A percentile compares a stretch with the other conserved stretches of the same genome.
Evolutionary conservation across 2,329 filamentous ascomycete genomes (phyloP).

Genomic region (Fusarium tanahbumbuense): DNA sequence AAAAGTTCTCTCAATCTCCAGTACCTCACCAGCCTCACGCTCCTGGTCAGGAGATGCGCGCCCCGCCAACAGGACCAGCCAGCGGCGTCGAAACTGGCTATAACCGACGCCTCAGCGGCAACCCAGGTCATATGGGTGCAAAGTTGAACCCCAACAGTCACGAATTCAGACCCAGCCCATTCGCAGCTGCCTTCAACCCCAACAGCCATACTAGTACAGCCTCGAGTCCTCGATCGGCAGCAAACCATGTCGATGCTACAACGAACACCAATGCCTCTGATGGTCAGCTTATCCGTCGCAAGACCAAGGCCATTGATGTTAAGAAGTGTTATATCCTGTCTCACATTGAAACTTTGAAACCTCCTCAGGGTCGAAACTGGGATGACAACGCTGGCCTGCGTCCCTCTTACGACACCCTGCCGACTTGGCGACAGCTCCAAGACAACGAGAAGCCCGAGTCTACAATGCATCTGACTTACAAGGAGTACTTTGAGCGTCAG

Average conservation of each 20-base stretch:
- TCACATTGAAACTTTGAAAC: conserved; percentile 65
- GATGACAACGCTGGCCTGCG: conserved; percentile 84
- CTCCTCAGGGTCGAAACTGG: conserved; percentile 70
- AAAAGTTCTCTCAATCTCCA: conserved; percentile 60
- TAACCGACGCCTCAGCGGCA: conserved; percentile 63
- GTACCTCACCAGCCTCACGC: conserved; percentile 60
- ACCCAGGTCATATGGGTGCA: conserved; percentile 63
- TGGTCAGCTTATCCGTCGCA: conserved; percentile 73
- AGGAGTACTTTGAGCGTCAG: conserved; percentile 80
- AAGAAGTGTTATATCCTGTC: conserved; percentile 72
- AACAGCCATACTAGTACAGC: conserved; percentile 71
- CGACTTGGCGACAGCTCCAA: conserved; percentile 81
- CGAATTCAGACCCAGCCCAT: conserved; percentile 89
- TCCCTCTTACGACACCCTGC: conserved; percentile 83
- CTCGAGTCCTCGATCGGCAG: conserved; percentile 76
- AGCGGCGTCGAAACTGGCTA: conserved; percentile 65
- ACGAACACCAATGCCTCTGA: conserved; percentile 32
- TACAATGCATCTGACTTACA: conserved; percentile 75
- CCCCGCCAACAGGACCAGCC: conserved; percentile 79
- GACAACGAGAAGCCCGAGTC: conserved; percentile 78
- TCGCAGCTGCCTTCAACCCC: conserved; percentile 84
- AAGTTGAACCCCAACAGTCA: conserved; percentile 74
- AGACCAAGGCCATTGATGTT: conserved; percentile 76
- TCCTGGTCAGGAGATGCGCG: conserved; percentile 72
- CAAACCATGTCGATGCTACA: conserved; percentile 60